Evolutionary conservation across 1,284 basidiomycete genomes (phyloP), one percentile per base, ranked within the genome.

Genomic region (Amylostereum chailletii): DNA sequence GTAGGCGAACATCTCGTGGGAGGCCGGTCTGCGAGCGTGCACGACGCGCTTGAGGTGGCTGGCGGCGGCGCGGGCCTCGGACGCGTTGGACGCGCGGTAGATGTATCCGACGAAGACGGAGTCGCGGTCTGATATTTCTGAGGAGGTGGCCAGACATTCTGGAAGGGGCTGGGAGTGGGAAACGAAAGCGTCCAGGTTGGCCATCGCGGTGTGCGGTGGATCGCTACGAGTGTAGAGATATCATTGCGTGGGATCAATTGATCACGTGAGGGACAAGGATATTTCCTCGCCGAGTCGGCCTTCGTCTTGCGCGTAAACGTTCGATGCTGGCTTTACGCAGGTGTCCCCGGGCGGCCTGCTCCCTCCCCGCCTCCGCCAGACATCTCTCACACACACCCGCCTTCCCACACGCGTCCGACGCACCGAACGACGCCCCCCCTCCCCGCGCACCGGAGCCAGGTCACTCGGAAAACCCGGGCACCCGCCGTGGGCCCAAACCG

Each of bases 1-100:
- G 83, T 85, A 85, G 9, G 82, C 84, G 45, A 76, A 65, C 49
- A 89, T 81, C 64, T 88, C 77, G 61, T 91, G 79, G 36, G 78
- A 68, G n/a, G 85, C 79, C 27, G 72, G 75, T 43, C 72, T 76
- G 27, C 67, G 54, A 5, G 68, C 71, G 57, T 85, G 80, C 1
- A 76, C 58, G 46, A 81, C 72, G 51, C 75, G 62, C 51, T 72
- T 74, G 36, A 81, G 64, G 57, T 85, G 71, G 38, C 70, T 65
- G 19, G 76, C 61, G 19, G 69, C 69, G 29, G 64, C 61, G 40
- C 65, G 69, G 3, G 77, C 83, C 47, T 77, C 72, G 4, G 70
- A 66, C 9, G 70, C 66, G 26, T 74, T 73, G 2, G 65, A 60
- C 7, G 76, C 79, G 42, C 70, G 69, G 60, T 77, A 86, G 29